Evolutionary conservation across 768 basidiomycete species (phyloP).

Genomic region (Podaxis sp.): DNA sequence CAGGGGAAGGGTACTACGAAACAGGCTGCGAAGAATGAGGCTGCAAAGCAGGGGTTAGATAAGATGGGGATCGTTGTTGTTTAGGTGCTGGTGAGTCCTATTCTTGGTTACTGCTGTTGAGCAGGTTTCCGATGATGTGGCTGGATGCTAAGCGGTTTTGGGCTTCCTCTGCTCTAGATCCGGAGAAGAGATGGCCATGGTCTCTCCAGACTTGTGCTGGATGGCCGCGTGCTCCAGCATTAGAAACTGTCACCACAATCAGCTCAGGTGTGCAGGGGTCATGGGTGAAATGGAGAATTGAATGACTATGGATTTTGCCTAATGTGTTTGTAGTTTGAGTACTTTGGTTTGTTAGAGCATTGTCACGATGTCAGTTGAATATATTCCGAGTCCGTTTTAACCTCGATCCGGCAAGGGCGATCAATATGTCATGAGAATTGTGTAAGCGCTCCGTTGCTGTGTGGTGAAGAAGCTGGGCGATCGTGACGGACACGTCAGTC

Average conservation of each 20-base stretch:
- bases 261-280: constrained; percentile 14
- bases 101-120: not conserved
- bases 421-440: not conserved
- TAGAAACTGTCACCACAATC: constrained; percentile 8
- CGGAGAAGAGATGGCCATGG: not conserved
- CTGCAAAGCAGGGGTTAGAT: constrained; percentile 71
- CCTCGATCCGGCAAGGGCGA: not conserved
- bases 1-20: constrained; percentile 71
- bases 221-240: constrained; percentile 5
- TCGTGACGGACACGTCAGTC: not conserved
- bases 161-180: constrained; percentile 1
- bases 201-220: constrained; percentile 16
- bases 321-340: not conserved
- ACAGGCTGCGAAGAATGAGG: constrained; percentile 78
- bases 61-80: constrained; percentile 47
- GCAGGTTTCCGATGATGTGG: not conserved
- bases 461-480: not conserved
- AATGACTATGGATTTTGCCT: not conserved
- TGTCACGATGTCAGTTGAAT: not conserved
- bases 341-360: not conserved
- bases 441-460: not conserved
- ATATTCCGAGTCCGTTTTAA: no score
- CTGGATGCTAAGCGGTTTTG: constrained; percentile 7
- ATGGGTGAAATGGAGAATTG: constrained; percentile 5
- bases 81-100: constrained; percentile 42